Percentiles rank a stretch among this genome's conserved stretches.
Conservation (phyloP, 2,329 filamentous ascomycete genomes). For the Bipolaris zeicola region DNA sequence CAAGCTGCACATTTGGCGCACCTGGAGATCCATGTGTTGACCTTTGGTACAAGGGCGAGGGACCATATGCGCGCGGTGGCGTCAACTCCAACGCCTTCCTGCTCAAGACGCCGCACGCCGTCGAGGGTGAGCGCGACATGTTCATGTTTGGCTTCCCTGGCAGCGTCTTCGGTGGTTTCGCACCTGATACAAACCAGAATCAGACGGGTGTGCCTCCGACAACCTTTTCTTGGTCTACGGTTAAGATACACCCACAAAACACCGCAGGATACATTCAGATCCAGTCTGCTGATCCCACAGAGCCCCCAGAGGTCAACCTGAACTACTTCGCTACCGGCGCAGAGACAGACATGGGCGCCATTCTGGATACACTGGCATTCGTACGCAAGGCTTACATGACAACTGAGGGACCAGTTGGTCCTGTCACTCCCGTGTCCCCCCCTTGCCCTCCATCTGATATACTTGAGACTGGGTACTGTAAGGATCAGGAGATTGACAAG, state of each 20-base stretch:
- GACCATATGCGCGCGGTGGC: conserved; percentile 48
- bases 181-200: conserved; percentile 54
- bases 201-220: conserved; percentile 27
- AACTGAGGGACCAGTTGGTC: conserved; percentile 55
- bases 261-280: conserved; percentile 64
- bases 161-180: conserved; percentile 57
- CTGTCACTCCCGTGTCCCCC: conserved; percentile 44
- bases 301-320: conserved; percentile 61
- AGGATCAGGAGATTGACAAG: conserved; percentile 19
- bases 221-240: conserved; percentile 52
- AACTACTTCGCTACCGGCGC: conserved; percentile 53
- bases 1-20: conserved; percentile 25
- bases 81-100: conserved; percentile 59
- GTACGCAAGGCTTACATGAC: conserved; percentile 61
- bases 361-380: conserved; percentile 61
- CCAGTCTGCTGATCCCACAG: conserved; percentile 63
- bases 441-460: conserved; percentile 47
- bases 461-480: conserved; percentile 25
- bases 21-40: conserved; percentile 27
- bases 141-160: conserved; percentile 57
- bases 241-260: conserved; percentile 68
- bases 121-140: conserved; percentile 58
- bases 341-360: conserved; percentile 57
- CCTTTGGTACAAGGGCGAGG: conserved; percentile 23
- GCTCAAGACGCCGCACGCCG: conserved; percentile 46